phyloP scores from a whole-genome alignment of 2,329 filamentous ascomycete genomes.

The Balansia obtecta region DNA sequence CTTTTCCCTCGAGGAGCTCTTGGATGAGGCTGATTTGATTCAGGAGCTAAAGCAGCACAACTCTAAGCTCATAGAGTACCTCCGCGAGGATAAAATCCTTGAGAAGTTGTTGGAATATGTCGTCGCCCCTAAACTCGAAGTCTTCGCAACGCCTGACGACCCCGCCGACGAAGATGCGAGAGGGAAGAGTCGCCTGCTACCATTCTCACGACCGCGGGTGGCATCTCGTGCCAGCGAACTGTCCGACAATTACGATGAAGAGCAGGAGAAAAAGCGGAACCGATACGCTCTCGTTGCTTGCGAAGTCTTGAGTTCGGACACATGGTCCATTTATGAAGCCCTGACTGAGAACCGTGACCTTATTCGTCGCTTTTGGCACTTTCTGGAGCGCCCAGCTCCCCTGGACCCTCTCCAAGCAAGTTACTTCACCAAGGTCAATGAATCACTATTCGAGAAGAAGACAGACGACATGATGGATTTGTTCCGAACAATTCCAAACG shows the following conservation, averaged over 20 bases:
- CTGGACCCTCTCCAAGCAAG: conserved; percentile 88
- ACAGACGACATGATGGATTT: conserved; percentile 93
- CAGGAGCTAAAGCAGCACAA: conserved; percentile 98
- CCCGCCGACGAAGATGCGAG: conserved; percentile 39
- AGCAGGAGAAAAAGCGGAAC: conserved; percentile 79
- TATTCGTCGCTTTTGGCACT: conserved; percentile 80
- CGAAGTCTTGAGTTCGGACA: conserved; percentile 88
- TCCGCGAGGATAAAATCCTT: conserved; percentile 77
- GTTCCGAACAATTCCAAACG: conserved; percentile 70
- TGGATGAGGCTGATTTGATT: conserved; percentile 92
- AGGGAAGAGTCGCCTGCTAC: conserved; percentile 27
- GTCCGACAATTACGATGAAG: conserved; percentile 48
- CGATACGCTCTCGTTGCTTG: conserved; percentile 90
- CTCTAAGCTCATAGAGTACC: conserved; percentile 90
- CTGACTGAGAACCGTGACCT: conserved; percentile 73
- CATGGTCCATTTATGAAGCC: conserved; percentile 92
- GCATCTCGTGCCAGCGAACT: conserved; percentile 38
- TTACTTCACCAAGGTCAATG: conserved; percentile 98
- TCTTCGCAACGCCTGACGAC: conserved; percentile 37
- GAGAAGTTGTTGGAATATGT: conserved; percentile 85
- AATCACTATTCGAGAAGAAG: conserved; percentile 94
- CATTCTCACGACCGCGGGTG: conserved; percentile 40
- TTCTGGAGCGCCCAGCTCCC: conserved; percentile 70
- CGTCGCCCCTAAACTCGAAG: conserved; percentile 60
- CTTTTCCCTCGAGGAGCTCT: conserved; percentile 86